phyloP scores from a whole-genome alignment of 495 filamentous ascomycete species.

The Talaromyces ruber region DNA sequence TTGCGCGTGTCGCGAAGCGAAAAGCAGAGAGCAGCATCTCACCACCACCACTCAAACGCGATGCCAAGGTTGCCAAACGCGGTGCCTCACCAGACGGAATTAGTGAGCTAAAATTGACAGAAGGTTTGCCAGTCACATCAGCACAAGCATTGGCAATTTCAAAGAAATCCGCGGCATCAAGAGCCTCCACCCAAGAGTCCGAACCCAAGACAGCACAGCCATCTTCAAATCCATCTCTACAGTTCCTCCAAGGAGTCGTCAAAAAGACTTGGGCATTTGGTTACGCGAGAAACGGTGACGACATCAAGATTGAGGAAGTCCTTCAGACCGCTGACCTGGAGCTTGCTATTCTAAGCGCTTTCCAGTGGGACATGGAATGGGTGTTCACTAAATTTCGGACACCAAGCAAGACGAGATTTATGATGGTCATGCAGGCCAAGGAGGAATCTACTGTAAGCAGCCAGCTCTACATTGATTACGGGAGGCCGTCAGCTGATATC shows the following conservation, averaged over 20 bases:
- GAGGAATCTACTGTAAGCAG: slow-evolving; percentile 43
- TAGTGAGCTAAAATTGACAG: neutral
- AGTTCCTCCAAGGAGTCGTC: slow-evolving; percentile 63
- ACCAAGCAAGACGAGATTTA: slow-evolving; percentile 39
- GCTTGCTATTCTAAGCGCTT: slow-evolving; percentile 77
- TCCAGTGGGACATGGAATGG: slow-evolving; percentile 77
- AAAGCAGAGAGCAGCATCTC: slow-evolving; percentile 39
- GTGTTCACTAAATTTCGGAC: slow-evolving; percentile 51
- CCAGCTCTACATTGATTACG: no score
- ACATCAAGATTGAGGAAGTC: slow-evolving; percentile 89
- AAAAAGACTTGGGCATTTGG: slow-evolving; percentile 73
- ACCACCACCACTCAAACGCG: slow-evolving; percentile 22
- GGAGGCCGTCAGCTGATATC: no score
- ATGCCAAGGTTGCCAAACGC: slow-evolving; percentile 13
- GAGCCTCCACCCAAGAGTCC: neutral
- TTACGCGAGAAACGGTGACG: slow-evolving; percentile 47
- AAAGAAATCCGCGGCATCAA: neutral
- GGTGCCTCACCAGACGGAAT: neutral
- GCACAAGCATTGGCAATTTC: neutral
- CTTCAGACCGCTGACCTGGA: slow-evolving; percentile 62
- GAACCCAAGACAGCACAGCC: slow-evolving; percentile 4
- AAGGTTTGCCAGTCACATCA: neutral
- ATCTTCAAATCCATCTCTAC: slow-evolving; percentile 24
- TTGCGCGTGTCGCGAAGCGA: slow-evolving; percentile 57
- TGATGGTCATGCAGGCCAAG: slow-evolving; percentile 64